A percentile compares a stretch with the other conserved stretches of the same genome.
Evolutionary conservation across 345 rosid genomes (phyloP).

Genomic region (Hirschfeldia incana): DNA sequence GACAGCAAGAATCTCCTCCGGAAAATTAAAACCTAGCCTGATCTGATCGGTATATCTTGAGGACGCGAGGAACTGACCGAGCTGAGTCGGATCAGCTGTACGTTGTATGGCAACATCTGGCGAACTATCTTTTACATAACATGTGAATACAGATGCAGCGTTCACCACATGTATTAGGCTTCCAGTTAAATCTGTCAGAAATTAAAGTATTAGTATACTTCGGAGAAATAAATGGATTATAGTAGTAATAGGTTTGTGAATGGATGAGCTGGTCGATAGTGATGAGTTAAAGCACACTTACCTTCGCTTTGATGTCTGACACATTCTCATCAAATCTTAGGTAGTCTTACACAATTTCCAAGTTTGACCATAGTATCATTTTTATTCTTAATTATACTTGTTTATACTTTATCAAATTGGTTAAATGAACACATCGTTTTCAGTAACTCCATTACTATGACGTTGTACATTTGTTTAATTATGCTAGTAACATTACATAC

Average conservation of each 20-base stretch:
- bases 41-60: not conserved
- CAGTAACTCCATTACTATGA: not conserved
- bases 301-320: slow-evolving; percentile 30
- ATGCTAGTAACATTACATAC: not conserved
- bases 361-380: slow-evolving; percentile 29
- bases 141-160: not conserved
- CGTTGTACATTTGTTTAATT: not conserved
- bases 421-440: not conserved
- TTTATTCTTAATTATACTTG: not conserved
- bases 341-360: slow-evolving; percentile 37
- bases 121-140: not conserved
- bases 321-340: slow-evolving; percentile 38
- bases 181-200: not conserved
- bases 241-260: not conserved
- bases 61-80: not conserved
- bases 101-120: not conserved
- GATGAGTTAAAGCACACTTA: slow-evolving; percentile 5
- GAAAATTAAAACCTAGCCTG: too few species aligned
- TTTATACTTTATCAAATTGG: not conserved
- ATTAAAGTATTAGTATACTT: not conserved
- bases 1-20: too few species aligned
- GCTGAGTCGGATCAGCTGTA: not conserved
- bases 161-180: slow-evolving; percentile 17
- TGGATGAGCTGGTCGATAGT: not conserved
- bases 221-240: not conserved